A percentile compares a stretch with the other conserved stretches of the same genome.
Evolutionary conservation across 2,329 filamentous ascomycete species (phyloP).

Genomic region (Fusarium sp.): DNA sequence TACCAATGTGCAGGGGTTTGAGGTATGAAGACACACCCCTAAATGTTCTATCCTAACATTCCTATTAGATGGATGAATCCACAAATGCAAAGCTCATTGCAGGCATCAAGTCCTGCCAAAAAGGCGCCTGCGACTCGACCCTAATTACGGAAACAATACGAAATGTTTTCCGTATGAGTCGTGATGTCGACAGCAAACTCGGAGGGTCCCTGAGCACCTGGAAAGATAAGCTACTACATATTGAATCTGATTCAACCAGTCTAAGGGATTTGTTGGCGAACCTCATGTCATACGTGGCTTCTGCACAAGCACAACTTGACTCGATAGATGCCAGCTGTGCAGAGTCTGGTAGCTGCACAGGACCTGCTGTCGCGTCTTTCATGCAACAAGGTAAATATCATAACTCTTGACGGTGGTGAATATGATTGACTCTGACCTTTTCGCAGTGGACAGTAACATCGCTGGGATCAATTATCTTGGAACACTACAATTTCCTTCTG

Average conservation of each 20-base stretch:
- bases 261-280: not conserved
- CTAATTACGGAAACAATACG: not conserved
- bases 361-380: not conserved
- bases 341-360: not conserved
- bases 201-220: not conserved
- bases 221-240: not conserved
- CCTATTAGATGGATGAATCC: not conserved
- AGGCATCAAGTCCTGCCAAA: not conserved
- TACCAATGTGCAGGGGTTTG: not conserved
- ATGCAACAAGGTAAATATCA: not conserved
- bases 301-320: not conserved
- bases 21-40: not conserved
- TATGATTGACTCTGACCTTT: too few species aligned
- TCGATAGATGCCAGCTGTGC: not conserved
- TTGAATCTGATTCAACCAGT: accelerated
- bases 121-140: not conserved
- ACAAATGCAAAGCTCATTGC: not conserved
- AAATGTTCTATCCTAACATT: too few species aligned
- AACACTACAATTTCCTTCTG: not conserved
- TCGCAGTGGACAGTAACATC: not conserved
- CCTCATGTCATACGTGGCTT: not conserved
- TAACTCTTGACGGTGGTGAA: too few species aligned
- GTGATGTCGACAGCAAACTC: not conserved
- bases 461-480: not conserved
- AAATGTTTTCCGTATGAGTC: not conserved